Conservation (phyloP, 169 alveolate genomes). For the Theileria annulata region DNA sequence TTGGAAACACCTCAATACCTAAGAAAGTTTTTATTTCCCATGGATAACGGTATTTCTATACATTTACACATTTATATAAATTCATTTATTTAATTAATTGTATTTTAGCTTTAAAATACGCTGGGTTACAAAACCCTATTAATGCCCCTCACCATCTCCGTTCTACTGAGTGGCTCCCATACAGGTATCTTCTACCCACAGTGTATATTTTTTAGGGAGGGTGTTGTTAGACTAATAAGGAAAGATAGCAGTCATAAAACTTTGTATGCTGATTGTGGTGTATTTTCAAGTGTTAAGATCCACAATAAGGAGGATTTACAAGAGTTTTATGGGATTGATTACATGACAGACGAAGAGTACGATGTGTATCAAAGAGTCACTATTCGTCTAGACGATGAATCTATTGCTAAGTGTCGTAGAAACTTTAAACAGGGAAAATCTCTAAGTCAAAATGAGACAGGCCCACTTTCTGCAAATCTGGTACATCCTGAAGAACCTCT, state of each 20-base stretch:
- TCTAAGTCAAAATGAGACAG: background rate
- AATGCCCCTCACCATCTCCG: constrained; percentile 98
- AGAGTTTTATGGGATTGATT: constrained; percentile 33
- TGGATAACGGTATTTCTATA: constrained; percentile 49
- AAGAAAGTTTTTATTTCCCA: constrained; percentile 86
- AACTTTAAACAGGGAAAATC: constrained; percentile 45
- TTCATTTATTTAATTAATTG: constrained; percentile 74
- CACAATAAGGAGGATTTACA: constrained; percentile 43
- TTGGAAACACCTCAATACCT: constrained; percentile 98
- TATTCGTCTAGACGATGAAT: constrained; percentile 31
- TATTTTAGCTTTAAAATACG: constrained; percentile 83
- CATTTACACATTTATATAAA: background rate
- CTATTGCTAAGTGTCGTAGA: constrained; percentile 35
- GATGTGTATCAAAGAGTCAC: constrained; percentile 63
- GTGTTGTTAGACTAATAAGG: constrained; percentile 36
- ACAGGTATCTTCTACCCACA: constrained; percentile 75
- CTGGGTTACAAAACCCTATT: constrained; percentile 97
- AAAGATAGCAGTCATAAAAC: constrained; percentile 43
- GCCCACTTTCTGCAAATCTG: constrained; percentile 31
- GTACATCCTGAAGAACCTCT: constrained; percentile 64
- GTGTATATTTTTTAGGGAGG: constrained; percentile 81
- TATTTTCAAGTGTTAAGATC: constrained; percentile 71
- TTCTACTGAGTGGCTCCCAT: constrained; percentile 91
- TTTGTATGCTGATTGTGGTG: constrained; percentile 75
- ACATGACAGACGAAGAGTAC: constrained; percentile 28